Evolutionary conservation across 768 basidiomycete genomes (phyloP).

Genomic region (Collybiopsis confluens): DNA sequence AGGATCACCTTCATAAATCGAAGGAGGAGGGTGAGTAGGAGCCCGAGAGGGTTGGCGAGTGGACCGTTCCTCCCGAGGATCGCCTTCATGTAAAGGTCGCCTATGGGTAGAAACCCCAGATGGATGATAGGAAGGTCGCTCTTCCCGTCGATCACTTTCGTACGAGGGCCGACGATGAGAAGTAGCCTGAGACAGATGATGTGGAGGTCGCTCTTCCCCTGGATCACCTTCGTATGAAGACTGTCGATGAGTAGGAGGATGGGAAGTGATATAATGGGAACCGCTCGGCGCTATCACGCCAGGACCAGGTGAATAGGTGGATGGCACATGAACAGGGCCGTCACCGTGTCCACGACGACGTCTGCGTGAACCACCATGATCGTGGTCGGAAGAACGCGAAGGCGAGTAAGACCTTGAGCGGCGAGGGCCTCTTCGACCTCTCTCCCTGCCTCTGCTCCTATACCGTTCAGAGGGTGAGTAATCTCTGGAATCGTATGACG

Average conservation of each 20-base stretch:
- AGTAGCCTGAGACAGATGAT: neutral
- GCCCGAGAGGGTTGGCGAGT: neutral
- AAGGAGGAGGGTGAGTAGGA: neutral
- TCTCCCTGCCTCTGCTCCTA: no score
- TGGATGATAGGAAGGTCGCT: no score
- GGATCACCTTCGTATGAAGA: no score
- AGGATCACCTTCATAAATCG: neutral
- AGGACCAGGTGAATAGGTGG: slow-evolving; percentile 10
- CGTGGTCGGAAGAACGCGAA: slow-evolving; percentile 22
- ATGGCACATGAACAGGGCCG: slow-evolving; percentile 12
- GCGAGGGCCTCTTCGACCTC: slow-evolving; percentile 1
- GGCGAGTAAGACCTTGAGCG: slow-evolving; percentile 18
- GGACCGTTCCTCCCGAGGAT: no score
- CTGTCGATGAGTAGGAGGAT: slow-evolving; percentile 22
- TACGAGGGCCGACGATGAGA: neutral
- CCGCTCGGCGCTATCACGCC: slow-evolving; percentile 2
- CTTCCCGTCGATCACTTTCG: neutral
- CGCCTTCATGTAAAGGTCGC: no score
- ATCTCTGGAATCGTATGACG: neutral
- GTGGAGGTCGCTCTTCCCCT: no score
- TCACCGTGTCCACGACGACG: slow-evolving; percentile 9
- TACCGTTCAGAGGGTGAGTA: neutral
- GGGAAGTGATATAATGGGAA: slow-evolving; percentile 5
- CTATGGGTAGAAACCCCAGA: neutral
- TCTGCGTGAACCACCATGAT: slow-evolving; percentile 8